These are phyloP conservation scores for Alternaria hordeiaustralica DNA, from an alignment of 2,329 filamentous ascomycete genomes.

Conservation along the genomic window DNA sequence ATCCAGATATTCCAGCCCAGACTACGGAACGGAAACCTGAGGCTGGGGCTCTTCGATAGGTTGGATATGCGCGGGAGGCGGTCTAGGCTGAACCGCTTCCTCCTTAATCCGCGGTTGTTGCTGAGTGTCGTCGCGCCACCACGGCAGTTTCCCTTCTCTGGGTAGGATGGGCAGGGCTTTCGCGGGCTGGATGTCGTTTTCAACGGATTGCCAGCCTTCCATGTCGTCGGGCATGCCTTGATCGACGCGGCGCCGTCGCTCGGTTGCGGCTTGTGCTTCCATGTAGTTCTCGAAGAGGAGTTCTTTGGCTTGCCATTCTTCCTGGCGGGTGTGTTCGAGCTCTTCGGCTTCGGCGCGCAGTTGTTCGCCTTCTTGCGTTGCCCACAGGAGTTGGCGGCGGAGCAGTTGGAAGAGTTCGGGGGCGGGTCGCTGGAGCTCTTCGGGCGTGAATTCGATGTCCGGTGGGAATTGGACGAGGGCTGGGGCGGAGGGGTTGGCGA, in stretches of 20 bases:
- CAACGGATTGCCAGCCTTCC: conserved; percentile 42
- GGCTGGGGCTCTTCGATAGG: conserved; percentile 5
- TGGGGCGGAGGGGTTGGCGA: conserved; percentile 65
- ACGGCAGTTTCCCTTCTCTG: conserved; percentile 35
- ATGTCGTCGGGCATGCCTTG: conserved; percentile 39
- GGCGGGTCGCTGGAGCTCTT: conserved; percentile 71
- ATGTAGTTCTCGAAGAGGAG: conserved; percentile 76
- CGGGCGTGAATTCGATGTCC: conserved; percentile 66
- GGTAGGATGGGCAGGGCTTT: conserved; percentile 38
- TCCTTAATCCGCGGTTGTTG: conserved; percentile 11
- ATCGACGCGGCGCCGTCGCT: conserved; percentile 42
- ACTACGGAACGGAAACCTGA: conserved; percentile 12
- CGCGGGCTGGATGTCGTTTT: conserved; percentile 45
- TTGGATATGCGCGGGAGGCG: conserved; percentile 13
- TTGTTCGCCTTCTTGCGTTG: conserved; percentile 68
- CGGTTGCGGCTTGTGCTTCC: conserved; percentile 67
- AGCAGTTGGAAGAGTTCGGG: conserved; percentile 70
- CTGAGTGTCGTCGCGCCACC: conserved; percentile 44
- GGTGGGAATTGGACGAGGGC: conserved; percentile 60
- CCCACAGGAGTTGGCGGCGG: conserved; percentile 73
- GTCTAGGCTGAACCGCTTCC: neutral
- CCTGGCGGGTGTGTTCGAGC: conserved; percentile 70
- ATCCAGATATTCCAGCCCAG: neutral
- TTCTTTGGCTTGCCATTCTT: conserved; percentile 83
- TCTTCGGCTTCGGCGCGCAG: conserved; percentile 70